Evolutionary conservation across 1,139 yeast genomes (phyloP).

Genomic region (Debaryomyces udenii): DNA sequence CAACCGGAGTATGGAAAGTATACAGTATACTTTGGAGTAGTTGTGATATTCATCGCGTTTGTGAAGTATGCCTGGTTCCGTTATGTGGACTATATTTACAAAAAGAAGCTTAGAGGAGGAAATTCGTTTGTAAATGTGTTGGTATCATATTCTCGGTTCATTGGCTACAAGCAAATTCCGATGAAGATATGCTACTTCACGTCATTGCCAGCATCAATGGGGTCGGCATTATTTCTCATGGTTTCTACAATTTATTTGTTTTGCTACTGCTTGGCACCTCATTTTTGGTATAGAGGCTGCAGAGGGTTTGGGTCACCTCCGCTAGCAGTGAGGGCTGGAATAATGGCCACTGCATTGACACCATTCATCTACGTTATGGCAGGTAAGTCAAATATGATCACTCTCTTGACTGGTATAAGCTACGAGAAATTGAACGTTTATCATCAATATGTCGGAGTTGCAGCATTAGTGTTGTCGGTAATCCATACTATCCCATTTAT

Average conservation of each 20-base stretch:
- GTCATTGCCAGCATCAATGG: slow-evolving; percentile 57
- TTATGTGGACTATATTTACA: slow-evolving; percentile 36
- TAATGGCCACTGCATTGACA: slow-evolving; percentile 54
- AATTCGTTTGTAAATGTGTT: slow-evolving; percentile 31
- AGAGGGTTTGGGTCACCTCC: slow-evolving; percentile 68
- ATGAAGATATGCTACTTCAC: slow-evolving; percentile 32
- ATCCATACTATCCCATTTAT: slow-evolving; percentile 61
- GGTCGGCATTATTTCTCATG: slow-evolving; percentile 44
- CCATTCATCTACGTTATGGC: slow-evolving; percentile 56
- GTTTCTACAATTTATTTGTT: slow-evolving; percentile 48
- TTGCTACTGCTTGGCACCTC: slow-evolving; percentile 52
- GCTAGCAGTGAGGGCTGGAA: slow-evolving; percentile 56
- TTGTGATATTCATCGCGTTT: slow-evolving; percentile 38
- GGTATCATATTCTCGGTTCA: slow-evolving; percentile 44
- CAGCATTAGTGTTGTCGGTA: slow-evolving; percentile 50
- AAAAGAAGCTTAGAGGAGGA: slow-evolving; percentile 17
- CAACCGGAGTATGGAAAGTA: slow-evolving; percentile 48
- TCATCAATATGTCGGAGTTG: slow-evolving; percentile 54
- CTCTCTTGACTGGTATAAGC: slow-evolving; percentile 55
- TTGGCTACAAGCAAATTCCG: slow-evolving; percentile 56
- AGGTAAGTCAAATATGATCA: slow-evolving; percentile 56
- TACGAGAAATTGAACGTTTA: slow-evolving; percentile 57
- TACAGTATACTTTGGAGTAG: slow-evolving; percentile 49
- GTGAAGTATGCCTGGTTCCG: slow-evolving; percentile 43
- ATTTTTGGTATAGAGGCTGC: slow-evolving; percentile 59